These are phyloP conservation scores for Glaciozyma antarctica DNA, from an alignment of 768 basidiomycete genomes.

Conservation along the genomic window DNA sequence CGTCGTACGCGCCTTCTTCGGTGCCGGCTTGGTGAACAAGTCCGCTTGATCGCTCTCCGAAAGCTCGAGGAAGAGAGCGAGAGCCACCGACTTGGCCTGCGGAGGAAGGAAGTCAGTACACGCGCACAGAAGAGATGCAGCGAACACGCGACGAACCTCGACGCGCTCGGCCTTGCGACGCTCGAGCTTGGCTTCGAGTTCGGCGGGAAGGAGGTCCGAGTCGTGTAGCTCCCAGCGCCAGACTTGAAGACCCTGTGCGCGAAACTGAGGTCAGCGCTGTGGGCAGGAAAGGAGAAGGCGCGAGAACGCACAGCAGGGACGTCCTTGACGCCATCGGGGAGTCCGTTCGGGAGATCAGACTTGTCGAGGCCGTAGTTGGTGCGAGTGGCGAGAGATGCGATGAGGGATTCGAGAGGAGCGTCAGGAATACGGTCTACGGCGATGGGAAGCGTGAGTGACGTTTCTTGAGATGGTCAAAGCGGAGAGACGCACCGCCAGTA, in stretches of 20 bases:
- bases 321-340: slow-evolving; percentile 7
- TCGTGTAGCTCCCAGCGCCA: slow-evolving; percentile 83
- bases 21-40: slow-evolving; percentile 37
- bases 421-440: slow-evolving; percentile 44
- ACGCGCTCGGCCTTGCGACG: slow-evolving; percentile 55
- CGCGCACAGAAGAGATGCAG: slow-evolving; percentile 45
- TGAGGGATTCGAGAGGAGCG: slow-evolving; percentile 52
- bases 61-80: slow-evolving; percentile 50
- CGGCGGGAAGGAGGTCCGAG: slow-evolving; percentile 58
- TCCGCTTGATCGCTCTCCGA: slow-evolving; percentile 51
- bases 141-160: slow-evolving; percentile 45
- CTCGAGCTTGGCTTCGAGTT: slow-evolving; percentile 55
- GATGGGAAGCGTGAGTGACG: not conserved
- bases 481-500: slow-evolving; percentile 1
- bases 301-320: slow-evolving; percentile 38
- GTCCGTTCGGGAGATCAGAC: slow-evolving; percentile 15
- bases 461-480: not conserved
- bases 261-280: not conserved
- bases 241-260: slow-evolving; percentile 47
- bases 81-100: slow-evolving; percentile 39
- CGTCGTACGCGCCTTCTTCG: slow-evolving; percentile 4
- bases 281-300: slow-evolving; percentile 47
- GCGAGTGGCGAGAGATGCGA: slow-evolving; percentile 55
- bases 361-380: slow-evolving; percentile 70
- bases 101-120: slow-evolving; percentile 42